phyloP scores from a whole-genome alignment of 192 early-diverging fungal genomes.

The Pilaira anomala region DNA sequence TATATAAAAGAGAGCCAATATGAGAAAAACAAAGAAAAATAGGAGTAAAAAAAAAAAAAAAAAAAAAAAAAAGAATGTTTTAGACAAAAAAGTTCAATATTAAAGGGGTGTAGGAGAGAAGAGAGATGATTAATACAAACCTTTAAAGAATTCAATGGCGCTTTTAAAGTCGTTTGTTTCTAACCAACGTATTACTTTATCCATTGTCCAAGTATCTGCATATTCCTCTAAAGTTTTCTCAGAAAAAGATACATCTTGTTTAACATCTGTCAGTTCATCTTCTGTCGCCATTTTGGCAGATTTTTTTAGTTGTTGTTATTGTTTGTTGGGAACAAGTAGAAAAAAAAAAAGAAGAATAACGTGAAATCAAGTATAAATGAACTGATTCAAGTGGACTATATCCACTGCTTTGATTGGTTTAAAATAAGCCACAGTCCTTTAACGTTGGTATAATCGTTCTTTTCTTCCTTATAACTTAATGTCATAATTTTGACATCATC shows the following conservation, averaged over 20 bases:
- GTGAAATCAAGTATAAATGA: neutral
- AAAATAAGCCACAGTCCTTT: too few relatives aligned
- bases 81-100: too few relatives aligned
- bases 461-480: too few relatives aligned
- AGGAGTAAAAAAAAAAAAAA: too few relatives aligned
- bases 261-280: neutral
- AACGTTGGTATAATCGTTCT: too few relatives aligned
- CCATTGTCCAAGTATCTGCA: slow-evolving; percentile 6
- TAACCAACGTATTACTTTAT: slow-evolving; percentile 3
- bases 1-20: neutral
- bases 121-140: neutral
- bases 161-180: slow-evolving; percentile 2
- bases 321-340: neutral
- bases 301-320: neutral
- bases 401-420: too few relatives aligned
- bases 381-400: too few relatives aligned
- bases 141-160: slow-evolving; percentile 12
- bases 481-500: too few relatives aligned
- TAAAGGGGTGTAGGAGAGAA: neutral
- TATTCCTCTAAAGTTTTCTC: neutral
- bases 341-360: neutral
- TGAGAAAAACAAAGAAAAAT: too few relatives aligned
- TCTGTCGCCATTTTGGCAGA: neutral
- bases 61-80: too few relatives aligned
- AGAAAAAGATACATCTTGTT: neutral